Conservation (phyloP, 371 early-diverging fungal genomes). For the Mortierella sp. region DNA sequence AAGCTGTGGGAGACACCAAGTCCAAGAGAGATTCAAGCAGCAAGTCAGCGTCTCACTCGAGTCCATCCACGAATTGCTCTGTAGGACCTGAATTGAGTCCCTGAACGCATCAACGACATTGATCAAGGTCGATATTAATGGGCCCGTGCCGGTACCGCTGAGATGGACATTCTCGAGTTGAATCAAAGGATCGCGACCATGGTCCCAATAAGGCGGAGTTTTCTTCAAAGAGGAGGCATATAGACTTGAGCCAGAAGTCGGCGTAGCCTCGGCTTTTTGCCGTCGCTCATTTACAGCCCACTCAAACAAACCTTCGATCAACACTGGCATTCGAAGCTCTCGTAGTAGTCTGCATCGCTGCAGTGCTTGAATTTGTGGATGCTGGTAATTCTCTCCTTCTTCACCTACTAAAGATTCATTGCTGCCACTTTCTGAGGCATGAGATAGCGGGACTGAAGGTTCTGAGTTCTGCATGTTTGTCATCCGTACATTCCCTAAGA, state of each 20-base stretch:
- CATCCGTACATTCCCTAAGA: constrained; percentile 38
- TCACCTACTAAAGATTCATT: not conserved
- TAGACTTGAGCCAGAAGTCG: not conserved
- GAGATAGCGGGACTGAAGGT: not conserved
- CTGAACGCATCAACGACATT: constrained; percentile 38
- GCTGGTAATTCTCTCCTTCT: constrained; percentile 10
- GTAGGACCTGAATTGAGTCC: constrained; percentile 32
- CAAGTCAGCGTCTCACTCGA: constrained; percentile 18
- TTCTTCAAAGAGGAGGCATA: not conserved
- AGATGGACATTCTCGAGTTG: constrained; percentile 27
- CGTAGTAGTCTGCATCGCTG: constrained; percentile 26
- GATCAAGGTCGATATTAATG: constrained; percentile 26
- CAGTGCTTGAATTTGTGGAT: constrained; percentile 28
- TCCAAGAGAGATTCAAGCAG: constrained; percentile 26
- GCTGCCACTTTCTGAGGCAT: not conserved
- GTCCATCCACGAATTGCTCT: constrained; percentile 33
- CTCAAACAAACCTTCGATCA: constrained; percentile 25
- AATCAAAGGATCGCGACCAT: constrained; percentile 7
- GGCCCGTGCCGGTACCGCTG: constrained; percentile 31
- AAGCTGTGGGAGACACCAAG: constrained; percentile 28
- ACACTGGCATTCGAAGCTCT: constrained; percentile 34
- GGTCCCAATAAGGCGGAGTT: constrained; percentile 9
- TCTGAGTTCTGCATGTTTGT: not conserved
- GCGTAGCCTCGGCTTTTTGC: not conserved
- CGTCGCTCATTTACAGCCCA: constrained; percentile 39